Evolutionary conservation across 225 moss, liverwort and hornwort species (phyloP).

Genomic region (Bryoerythrophyllum caledonicum): DNA sequence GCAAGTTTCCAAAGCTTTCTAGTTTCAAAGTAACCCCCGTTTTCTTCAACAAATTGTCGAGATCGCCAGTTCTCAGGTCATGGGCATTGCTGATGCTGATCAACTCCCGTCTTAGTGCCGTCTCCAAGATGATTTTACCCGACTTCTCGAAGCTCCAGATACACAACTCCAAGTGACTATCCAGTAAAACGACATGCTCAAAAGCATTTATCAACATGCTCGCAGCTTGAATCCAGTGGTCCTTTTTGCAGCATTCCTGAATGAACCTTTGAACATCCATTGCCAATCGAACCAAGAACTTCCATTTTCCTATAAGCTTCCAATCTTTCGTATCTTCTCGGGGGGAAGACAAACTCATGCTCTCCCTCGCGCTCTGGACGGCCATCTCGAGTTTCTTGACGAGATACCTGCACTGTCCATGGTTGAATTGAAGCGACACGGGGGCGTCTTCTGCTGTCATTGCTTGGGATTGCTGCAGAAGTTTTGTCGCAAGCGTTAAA

Average conservation of each 20-base stretch:
- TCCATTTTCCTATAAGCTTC: background rate
- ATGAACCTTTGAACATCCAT: background rate
- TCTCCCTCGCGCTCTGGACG: background rate
- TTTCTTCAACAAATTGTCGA: background rate
- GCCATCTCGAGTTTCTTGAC: conserved; percentile 2
- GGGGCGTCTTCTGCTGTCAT: background rate
- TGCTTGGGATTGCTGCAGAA: background rate
- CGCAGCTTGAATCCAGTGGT: background rate
- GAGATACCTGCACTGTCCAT: background rate
- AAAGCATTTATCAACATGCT: background rate
- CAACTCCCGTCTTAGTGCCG: conserved; percentile 4
- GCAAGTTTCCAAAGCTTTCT: background rate
- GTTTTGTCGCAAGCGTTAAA: background rate
- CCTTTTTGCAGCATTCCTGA: background rate
- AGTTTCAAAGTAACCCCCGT: background rate
- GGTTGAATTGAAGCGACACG: background rate
- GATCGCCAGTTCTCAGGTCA: background rate
- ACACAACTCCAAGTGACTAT: conserved; percentile 4
- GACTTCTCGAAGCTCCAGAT: conserved; percentile 1
- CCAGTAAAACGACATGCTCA: conserved; percentile 10
- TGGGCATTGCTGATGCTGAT: background rate
- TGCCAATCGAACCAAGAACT: conserved; percentile 1
- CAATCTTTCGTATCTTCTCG: background rate
- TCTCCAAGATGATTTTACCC: conserved; percentile 10
- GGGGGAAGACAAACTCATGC: background rate